Conservation (phyloP, 345 rosid species). For the Eucalyptus regnans region DNA sequence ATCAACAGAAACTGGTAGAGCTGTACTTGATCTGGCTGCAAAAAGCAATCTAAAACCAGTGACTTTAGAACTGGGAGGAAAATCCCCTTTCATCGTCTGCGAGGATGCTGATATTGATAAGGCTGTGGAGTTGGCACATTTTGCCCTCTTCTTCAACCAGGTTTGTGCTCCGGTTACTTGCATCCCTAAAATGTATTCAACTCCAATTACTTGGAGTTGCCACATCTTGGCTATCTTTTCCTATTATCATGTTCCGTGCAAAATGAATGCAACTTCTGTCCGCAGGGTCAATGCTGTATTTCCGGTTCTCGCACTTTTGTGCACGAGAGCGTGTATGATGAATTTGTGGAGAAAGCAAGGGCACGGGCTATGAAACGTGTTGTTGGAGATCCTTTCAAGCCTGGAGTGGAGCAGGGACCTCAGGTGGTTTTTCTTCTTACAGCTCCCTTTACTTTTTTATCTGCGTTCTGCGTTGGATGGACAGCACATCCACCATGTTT, state of each 20-base stretch:
- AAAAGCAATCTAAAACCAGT: constrained; percentile 9
- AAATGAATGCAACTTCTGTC: not conserved
- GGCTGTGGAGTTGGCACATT: constrained; percentile 5
- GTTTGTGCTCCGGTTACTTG: not conserved
- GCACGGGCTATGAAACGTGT: constrained; percentile 55
- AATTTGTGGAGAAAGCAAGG: constrained; percentile 83
- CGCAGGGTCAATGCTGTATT: constrained; percentile 86
- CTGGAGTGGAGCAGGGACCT: constrained; percentile 84
- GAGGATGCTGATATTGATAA: constrained; percentile 5
- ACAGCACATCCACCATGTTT: not conserved
- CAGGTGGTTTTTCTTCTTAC: constrained; percentile 38
- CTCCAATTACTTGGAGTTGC: not conserved
- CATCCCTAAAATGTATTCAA: not conserved
- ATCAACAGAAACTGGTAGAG: not conserved
- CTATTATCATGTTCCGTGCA: not conserved
- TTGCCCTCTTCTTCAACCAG: constrained; percentile 5
- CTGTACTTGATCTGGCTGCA: constrained; percentile 1
- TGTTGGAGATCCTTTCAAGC: constrained; percentile 87
- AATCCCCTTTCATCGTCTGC: constrained; percentile 8
- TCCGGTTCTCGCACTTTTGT: constrained; percentile 96
- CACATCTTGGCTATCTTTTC: not conserved
- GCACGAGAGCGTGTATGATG: constrained; percentile 72
- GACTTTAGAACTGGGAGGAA: constrained; percentile 9
- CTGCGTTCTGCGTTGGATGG: not conserved
- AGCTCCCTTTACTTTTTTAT: not conserved